phyloP scores from a whole-genome alignment of 805 yeast genomes.

The Candida verbasci region DNA sequence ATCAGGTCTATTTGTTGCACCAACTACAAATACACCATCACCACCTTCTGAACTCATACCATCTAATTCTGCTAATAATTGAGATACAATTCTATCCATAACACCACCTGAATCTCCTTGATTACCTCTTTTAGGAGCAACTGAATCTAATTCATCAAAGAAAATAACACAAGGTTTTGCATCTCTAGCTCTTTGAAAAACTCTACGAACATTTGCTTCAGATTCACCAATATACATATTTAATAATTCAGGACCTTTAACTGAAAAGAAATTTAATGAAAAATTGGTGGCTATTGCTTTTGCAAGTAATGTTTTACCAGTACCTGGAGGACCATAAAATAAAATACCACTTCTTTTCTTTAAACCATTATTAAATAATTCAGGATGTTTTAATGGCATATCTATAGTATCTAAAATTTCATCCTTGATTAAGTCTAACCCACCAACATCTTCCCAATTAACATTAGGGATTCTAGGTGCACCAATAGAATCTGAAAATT shows the following conservation, averaged over 20 bases:
- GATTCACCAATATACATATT: slow-evolving; percentile 99
- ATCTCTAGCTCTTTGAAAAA: slow-evolving; percentile 91
- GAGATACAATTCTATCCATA: slow-evolving; percentile 97
- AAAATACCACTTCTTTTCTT: slow-evolving; percentile 92
- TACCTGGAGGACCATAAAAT: slow-evolving; percentile 98
- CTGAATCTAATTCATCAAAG: slow-evolving; percentile 96
- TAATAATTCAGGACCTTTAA: slow-evolving; percentile 93
- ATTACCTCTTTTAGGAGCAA: slow-evolving; percentile 97
- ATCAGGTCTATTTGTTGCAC: slow-evolving; percentile 98
- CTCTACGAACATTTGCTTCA: slow-evolving; percentile 93
- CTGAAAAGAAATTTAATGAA: slow-evolving; percentile 90
- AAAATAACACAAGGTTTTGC: slow-evolving; percentile 97
- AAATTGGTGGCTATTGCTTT: slow-evolving; percentile 97
- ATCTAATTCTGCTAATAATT: slow-evolving; percentile 88
- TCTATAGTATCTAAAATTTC: slow-evolving; percentile 95
- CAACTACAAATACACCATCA: slow-evolving; percentile 90
- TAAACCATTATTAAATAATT: slow-evolving; percentile 79
- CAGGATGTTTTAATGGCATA: slow-evolving; percentile 92
- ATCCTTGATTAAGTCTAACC: slow-evolving; percentile 82
- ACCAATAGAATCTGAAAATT: slow-evolving; percentile 90
- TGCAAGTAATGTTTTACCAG: slow-evolving; percentile 93
- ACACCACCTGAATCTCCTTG: slow-evolving; percentile 99
- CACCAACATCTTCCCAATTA: slow-evolving; percentile 97
- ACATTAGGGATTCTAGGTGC: slow-evolving; percentile 96
- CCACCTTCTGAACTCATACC: slow-evolving; percentile 84